Evolutionary conservation across 2,329 filamentous ascomycete genomes (phyloP).

Genomic region (Penicillium concentricum): DNA sequence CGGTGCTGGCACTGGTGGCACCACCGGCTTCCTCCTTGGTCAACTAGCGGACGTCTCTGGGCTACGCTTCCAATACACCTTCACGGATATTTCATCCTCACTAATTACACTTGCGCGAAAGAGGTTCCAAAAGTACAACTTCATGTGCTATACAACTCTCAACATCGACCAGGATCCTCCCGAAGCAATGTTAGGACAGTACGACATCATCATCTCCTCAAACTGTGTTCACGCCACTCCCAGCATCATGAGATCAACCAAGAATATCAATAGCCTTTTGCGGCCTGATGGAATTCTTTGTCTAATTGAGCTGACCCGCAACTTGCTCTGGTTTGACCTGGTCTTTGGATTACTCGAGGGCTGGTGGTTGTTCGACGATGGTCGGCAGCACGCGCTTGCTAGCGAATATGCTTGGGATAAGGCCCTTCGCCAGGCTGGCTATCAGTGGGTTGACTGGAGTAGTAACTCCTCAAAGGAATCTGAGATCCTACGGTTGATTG

Average conservation of each 20-base stretch:
- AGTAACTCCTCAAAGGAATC: slow-evolving; percentile 2
- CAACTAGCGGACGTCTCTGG: slow-evolving; percentile 13
- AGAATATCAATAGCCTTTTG: slow-evolving; percentile 24
- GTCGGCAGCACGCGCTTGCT: slow-evolving; percentile 22
- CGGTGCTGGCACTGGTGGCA: slow-evolving; percentile 40
- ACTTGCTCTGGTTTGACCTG: slow-evolving; percentile 32
- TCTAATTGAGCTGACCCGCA: slow-evolving; percentile 31
- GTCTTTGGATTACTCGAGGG: slow-evolving; percentile 37
- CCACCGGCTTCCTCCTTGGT: slow-evolving; percentile 27
- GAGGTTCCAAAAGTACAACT: slow-evolving; percentile 21
- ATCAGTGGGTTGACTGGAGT: slow-evolving; percentile 11
- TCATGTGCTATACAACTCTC: slow-evolving; percentile 7
- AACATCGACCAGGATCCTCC: slow-evolving; percentile 15
- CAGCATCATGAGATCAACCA: slow-evolving; percentile 9
- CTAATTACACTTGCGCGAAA: slow-evolving; percentile 28
- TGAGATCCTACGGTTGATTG: slow-evolving; percentile 5
- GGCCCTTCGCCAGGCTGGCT: slow-evolving; percentile 11
- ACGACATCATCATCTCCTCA: slow-evolving; percentile 27
- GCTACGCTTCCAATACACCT: slow-evolving; percentile 33
- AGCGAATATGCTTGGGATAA: slow-evolving; percentile 21
- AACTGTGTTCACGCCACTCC: slow-evolving; percentile 35
- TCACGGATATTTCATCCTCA: slow-evolving; percentile 34
- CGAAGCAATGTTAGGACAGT: slow-evolving; percentile 2
- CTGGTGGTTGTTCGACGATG: slow-evolving; percentile 39
- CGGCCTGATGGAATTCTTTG: slow-evolving; percentile 26